Percentiles rank a stretch among this genome's conserved stretches.
Evolutionary conservation across 2,329 filamentous ascomycete genomes (phyloP).

Genomic region (Lachnellula cervina): DNA sequence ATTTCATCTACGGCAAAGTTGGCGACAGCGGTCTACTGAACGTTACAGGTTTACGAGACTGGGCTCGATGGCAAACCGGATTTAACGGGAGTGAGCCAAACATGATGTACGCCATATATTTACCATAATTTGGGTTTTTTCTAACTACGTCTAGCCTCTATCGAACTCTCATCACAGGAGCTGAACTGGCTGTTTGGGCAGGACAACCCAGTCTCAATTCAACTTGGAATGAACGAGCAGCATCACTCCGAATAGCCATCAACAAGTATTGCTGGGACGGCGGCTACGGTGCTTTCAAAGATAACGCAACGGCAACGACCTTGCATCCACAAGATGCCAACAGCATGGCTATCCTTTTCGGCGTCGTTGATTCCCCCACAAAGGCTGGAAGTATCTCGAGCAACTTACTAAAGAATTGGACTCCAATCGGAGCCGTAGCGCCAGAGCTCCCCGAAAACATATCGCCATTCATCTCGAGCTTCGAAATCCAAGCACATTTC

Average conservation of each 20-base stretch:
- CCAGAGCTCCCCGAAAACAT: constrained; percentile 55
- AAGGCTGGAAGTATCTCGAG: constrained; percentile 32
- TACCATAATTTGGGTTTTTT: not conserved
- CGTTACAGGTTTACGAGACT: constrained; percentile 26
- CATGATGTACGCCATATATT: constrained; percentile 20
- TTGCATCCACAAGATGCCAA: constrained; percentile 59
- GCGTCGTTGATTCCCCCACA: constrained; percentile 10
- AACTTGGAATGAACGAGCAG: constrained; percentile 17
- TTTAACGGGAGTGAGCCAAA: constrained; percentile 25
- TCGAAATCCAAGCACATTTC: constrained; percentile 55
- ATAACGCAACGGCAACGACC: constrained; percentile 45
- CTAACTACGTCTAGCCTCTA: constrained; percentile 28
- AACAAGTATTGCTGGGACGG: constrained; percentile 21
- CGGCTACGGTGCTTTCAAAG: constrained; percentile 24
- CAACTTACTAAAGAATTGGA: constrained; percentile 43
- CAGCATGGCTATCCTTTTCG: constrained; percentile 44
- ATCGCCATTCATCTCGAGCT: constrained; percentile 53
- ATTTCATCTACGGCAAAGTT: constrained; percentile 40
- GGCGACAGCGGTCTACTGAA: constrained; percentile 28
- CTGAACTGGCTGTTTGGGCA: constrained; percentile 41
- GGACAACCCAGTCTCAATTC: constrained; percentile 21
- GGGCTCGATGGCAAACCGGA: constrained; percentile 26
- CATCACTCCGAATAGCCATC: constrained; percentile 16
- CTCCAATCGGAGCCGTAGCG: constrained; percentile 47
- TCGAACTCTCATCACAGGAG: constrained; percentile 44